Base-by-base conservation (phyloP, 1,284 basidiomycete genomes). In the Trametes pubescens region DNA sequence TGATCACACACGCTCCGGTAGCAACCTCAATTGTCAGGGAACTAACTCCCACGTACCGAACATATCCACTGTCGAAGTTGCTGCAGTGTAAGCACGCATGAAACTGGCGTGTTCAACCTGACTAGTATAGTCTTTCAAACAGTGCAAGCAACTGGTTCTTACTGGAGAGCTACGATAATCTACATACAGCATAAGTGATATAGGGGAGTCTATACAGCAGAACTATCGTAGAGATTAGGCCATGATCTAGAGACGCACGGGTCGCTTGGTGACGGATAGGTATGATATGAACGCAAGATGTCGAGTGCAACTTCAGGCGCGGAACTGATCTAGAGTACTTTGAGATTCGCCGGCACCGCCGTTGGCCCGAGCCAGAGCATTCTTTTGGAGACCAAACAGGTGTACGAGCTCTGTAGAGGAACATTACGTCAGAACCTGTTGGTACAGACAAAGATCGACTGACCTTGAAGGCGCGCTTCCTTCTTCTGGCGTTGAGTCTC, bases 391-490 rank as follows among this genome's bases (percentile, higher is more conserved):
- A n/a, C 71, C 68, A 26, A 72, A 72, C 26, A 72, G 51, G 18
- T 68, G 61, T 4, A 71, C 68, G 13, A 72, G 62, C 11, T 72
- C 71, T 71, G 54, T 7, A 14, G 4, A 38, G 38, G 2, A 3
- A 26, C 18, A 11, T 9, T 7, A 24, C 34, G 38, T 14, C 4
- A 14, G 26, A 3, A 13, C 11, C 11, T 40, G n/a, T 14, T 9
- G 34, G 7, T 7, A n/a, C 2, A 6, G n/a, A 29, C 32, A 14
- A 35, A 6, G 8, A 29, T 24, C 2, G 1, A 51, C 68, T 40
- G 4, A 72, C 91, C 91, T 83, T 92, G 87, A 53, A 93, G 75
- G 62, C 91, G 82, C 7, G 91, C 89, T 74, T 93, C 88, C 71
- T 86, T 87, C 76, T 86, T 89, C 72, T 92, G 85, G 44, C 88